phyloP scores from a whole-genome alignment of 352 stramenopile genomes.

The Pythium scleroteichum region DNA sequence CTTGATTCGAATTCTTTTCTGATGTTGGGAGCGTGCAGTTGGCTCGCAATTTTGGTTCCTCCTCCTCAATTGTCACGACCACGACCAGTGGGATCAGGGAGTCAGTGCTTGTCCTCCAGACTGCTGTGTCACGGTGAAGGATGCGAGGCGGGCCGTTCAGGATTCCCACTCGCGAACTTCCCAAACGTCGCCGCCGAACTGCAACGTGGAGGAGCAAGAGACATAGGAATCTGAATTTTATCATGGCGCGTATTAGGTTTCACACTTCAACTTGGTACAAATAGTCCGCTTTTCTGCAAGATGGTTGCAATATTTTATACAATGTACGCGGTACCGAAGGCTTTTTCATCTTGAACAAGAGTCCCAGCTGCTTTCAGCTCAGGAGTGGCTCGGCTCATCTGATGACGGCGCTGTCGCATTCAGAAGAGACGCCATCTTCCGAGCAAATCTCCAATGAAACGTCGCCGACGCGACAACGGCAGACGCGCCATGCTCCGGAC shows the following conservation, averaged over 20 bases:
- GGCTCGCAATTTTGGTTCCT: too few relatives aligned
- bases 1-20: too few relatives aligned
- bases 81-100: too few relatives aligned
- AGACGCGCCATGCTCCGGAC: neutral
- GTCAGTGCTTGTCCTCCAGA: too few relatives aligned
- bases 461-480: neutral
- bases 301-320: too few relatives aligned
- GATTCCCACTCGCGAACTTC: neutral
- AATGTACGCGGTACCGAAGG: too few relatives aligned
- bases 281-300: neutral
- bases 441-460: neutral
- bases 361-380: neutral
- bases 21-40: too few relatives aligned
- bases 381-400: neutral
- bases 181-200: slow-evolving; percentile 1
- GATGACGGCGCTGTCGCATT: neutral
- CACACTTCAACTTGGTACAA: neutral
- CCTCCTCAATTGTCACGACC: too few relatives aligned
- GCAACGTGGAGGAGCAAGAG: neutral
- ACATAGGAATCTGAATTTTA: neutral
- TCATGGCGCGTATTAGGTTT: neutral
- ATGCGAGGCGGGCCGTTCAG: neutral
- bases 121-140: too few relatives aligned
- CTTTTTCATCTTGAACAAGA: neutral
- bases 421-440: neutral